Conservation (phyloP, 148 eudicot species). For the Cornus florida region DNA sequence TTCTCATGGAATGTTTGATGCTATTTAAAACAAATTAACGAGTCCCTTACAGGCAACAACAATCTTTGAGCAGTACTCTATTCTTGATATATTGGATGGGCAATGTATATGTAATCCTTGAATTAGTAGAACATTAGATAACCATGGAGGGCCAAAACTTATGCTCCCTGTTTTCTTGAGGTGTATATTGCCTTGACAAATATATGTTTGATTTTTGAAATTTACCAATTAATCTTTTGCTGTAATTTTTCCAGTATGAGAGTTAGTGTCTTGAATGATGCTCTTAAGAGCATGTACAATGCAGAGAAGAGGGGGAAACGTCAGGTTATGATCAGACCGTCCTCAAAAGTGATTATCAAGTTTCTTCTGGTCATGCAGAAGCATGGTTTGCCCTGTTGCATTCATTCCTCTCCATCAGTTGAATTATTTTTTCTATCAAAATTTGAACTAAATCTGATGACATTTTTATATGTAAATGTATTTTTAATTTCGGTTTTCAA, state of each 20-base stretch:
- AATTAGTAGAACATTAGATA: background rate
- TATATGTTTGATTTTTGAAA: background rate
- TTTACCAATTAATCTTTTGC: background rate
- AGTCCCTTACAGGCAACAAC: background rate
- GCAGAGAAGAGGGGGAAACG: conserved; percentile 47
- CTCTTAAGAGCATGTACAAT: conserved; percentile 46
- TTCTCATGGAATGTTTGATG: background rate
- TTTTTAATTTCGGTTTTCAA: background rate
- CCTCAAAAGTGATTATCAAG: conserved; percentile 46
- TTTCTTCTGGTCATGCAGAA: conserved; percentile 45
- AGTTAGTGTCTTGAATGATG: conserved; percentile 40
- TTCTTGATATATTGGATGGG: background rate
- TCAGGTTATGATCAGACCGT: conserved; percentile 47
- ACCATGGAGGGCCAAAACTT: background rate
- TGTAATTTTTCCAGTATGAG: conserved; percentile 23
- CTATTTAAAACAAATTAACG: background rate
- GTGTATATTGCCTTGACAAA: background rate
- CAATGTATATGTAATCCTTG: background rate
- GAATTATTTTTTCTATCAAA: background rate
- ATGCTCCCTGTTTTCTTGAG: background rate
- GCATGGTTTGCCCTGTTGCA: conserved; percentile 29
- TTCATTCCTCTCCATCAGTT: background rate
- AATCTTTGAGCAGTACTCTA: background rate
- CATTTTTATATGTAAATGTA: background rate
- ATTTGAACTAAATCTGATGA: background rate